Conservation (phyloP, 805 yeast species). For the Saccharomycopsis babjevae region DNA sequence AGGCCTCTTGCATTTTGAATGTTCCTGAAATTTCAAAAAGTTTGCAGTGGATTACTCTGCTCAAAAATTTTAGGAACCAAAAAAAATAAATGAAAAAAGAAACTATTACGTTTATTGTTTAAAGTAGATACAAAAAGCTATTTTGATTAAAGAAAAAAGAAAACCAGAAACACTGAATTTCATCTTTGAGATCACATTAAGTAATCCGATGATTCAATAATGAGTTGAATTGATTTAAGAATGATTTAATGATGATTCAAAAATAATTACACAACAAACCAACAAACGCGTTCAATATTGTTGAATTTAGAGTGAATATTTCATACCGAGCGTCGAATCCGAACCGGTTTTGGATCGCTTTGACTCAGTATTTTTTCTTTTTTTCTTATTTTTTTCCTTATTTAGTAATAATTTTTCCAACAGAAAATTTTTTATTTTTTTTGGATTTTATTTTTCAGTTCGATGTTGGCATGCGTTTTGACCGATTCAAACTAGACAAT, state of each 20-base stretch:
- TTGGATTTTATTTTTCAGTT: neutral
- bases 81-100: too few relatives aligned
- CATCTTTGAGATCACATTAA: too few relatives aligned
- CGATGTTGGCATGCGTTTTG: neutral
- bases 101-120: too few relatives aligned
- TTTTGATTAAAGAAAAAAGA: too few relatives aligned
- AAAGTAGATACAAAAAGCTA: too few relatives aligned
- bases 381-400: neutral
- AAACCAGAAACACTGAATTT: too few relatives aligned
- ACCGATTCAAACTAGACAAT: neutral
- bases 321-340: neutral
- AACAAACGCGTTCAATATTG: neutral
- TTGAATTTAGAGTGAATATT: neutral
- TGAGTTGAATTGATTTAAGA: too few relatives aligned
- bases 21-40: too few relatives aligned
- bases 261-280: neutral
- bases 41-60: too few relatives aligned
- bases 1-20: too few relatives aligned
- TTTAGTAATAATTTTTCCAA: neutral
- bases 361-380: neutral
- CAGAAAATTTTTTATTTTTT: neutral
- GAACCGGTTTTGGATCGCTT: neutral
- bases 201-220: too few relatives aligned
- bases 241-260: neutral
- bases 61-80: too few relatives aligned